Evolutionary conservation across 148 eudicot genomes (phyloP), one percentile per base, ranked within the genome.

Genomic region (Amaranthus hypochondriacus): DNA sequence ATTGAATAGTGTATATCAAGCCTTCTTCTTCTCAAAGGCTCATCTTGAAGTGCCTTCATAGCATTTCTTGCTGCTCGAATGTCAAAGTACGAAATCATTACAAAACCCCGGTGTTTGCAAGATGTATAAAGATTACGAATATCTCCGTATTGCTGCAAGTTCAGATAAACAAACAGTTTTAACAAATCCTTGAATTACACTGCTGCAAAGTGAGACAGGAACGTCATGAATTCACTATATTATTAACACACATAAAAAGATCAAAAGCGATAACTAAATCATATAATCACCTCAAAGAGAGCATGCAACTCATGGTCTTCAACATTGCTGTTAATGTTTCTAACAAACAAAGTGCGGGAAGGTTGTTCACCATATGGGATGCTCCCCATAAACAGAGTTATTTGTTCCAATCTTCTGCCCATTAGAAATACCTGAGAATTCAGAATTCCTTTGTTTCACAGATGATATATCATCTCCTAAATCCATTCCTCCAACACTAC

Each of bases 401-500:
- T 44, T 56, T 54, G 86, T 77, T 57, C 67, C 82, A 44, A 73
- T 80, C 48, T 75, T 62, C 77, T 76, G 83, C 74, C 70, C 58
- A 68, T 48, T 65, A 76, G 69, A 69, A 74, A 69, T 79, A 49
- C 78, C 81, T 74, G 76, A 57, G 62, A 76, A 52, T 47, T 87
- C 84, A 71, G 76, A 69, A 71, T 73, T 83, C 56, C 52, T 75
- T 47, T 62, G 86, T 71, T 83, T 87, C 44, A 65, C 49, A 65
- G 71, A 78, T 50, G 76, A 80, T 47, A 76, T 75, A 77, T 92
- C 90, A 79, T 92, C 96, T 79, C 92, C 97, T 56, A 92, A 83
- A 56, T 92, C 96, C 88, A 92, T 70, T 71, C 97, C 97, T 75
- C 97, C 97, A 72, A 88, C 85, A 77, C 86, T 92, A 66, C 83